Conservation (phyloP, 1,284 basidiomycete species). For the Takashimella tepidaria region DNA sequence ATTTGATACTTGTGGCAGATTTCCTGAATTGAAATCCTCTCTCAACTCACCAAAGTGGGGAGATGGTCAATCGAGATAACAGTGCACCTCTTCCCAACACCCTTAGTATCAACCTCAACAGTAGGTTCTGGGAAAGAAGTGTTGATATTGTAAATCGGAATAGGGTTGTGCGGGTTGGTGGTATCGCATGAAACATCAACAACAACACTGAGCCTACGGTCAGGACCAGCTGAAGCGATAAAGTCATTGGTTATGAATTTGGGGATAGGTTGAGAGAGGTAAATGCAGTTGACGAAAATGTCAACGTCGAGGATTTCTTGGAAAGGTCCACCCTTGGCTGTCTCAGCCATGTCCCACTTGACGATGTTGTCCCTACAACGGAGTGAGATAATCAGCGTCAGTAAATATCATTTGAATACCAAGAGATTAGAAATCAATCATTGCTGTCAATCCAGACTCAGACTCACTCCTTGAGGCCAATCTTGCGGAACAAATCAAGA, state of each 20-base stretch:
- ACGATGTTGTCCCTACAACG: conserved; percentile 74
- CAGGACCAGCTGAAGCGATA: conserved; percentile 65
- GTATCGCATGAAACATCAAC: conserved; percentile 99
- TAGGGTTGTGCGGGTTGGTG: conserved; percentile 97
- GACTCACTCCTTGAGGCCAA: conserved; percentile 80
- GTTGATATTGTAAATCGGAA: conserved; percentile 93
- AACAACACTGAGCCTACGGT: conserved; percentile 71
- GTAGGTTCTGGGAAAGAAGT: conserved; percentile 94
- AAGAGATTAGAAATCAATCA: background rate
- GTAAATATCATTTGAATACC: too few relatives aligned
- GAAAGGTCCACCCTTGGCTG: conserved; percentile 95
- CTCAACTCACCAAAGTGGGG: conserved; percentile 64
- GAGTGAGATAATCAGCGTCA: conserved; percentile 13
- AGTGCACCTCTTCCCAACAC: conserved; percentile 54
- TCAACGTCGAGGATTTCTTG: conserved; percentile 93
- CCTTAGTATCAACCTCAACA: conserved; percentile 73
- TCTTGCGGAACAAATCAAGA: conserved; percentile 89
- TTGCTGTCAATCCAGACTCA: too few relatives aligned
- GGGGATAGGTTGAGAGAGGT: conserved; percentile 83
- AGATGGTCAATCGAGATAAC: conserved; percentile 98
- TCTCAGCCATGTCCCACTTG: conserved; percentile 98
- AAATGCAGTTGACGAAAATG: conserved; percentile 99
- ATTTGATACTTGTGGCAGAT: too few relatives aligned
- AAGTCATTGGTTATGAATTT: conserved; percentile 76
- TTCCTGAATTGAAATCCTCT: too few relatives aligned